Evolutionary conservation across 305 asterid species (phyloP).

Genomic region (Solanum hybrid): DNA sequence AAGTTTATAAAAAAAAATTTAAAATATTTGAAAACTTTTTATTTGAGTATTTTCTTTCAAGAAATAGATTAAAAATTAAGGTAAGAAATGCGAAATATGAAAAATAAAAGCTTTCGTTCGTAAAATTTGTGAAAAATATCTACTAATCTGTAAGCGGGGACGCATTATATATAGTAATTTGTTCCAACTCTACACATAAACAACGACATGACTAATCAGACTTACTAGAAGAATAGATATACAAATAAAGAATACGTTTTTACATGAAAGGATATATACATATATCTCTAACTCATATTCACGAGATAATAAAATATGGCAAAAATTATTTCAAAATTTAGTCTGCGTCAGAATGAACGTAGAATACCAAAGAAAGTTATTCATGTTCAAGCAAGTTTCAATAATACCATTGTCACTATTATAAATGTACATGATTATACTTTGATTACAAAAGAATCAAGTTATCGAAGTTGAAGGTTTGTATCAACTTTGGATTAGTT

Average conservation of each 20-base stretch:
- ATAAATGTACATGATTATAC: not conserved
- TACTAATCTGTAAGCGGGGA: not conserved
- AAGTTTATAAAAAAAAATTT: no score
- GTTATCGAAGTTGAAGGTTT: not conserved
- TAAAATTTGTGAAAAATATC: not conserved
- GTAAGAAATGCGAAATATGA: no score
- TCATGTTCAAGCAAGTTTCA: not conserved
- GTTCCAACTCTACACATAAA: not conserved
- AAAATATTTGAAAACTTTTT: no score
- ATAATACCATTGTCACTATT: not conserved
- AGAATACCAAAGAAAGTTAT: not conserved
- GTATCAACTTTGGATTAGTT: no score
- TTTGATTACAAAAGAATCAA: not conserved
- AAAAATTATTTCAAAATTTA: no score
- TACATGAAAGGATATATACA: not conserved
- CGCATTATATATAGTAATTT: not conserved
- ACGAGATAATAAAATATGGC: not conserved
- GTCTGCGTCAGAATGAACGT: no score
- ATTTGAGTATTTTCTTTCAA: not conserved
- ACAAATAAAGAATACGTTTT: not conserved
- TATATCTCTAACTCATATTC: not conserved
- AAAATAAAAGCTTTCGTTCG: not conserved
- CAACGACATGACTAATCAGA: not conserved
- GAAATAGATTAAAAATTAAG: no score
- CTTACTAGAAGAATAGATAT: not conserved